Percentiles rank a stretch among this genome's conserved stretches.
Conservation (phyloP, 192 early-diverging fungal species). For the Coemansia sp. region DNA sequence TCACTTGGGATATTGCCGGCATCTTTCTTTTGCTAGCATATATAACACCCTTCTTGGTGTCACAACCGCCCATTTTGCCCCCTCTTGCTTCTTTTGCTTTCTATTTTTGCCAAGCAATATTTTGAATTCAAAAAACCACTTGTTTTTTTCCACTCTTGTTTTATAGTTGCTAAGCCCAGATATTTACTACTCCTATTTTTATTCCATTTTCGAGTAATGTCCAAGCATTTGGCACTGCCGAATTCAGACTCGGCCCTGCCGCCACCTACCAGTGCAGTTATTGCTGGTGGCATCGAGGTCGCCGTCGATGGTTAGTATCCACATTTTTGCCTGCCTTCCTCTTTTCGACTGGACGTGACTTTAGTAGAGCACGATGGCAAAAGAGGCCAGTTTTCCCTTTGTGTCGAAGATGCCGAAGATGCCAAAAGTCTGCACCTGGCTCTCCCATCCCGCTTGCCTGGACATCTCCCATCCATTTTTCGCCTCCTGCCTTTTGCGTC, state of each 20-base stretch:
- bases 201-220: constrained; percentile 25
- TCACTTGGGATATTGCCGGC: neutral
- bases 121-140: constrained; percentile 7
- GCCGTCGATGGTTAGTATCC: constrained; percentile 39
- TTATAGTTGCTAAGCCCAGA: neutral
- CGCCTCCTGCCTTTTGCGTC: neutral
- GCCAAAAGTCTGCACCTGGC: neutral
- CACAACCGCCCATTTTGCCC: constrained; percentile 4
- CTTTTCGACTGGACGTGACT: neutral
- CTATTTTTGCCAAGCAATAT: neutral
- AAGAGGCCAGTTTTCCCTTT: neutral
- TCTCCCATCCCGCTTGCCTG: neutral
- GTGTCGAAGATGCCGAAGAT: too few species aligned
- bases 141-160: neutral
- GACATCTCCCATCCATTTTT: neutral
- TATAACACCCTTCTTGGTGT: constrained; percentile 6
- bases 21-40: constrained; percentile 10
- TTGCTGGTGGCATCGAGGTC: constrained; percentile 29
- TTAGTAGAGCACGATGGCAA: neutral
- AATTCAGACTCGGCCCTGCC: constrained; percentile 46
- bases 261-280: constrained; percentile 30
- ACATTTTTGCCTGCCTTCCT: neutral
- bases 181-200: constrained; percentile 4
- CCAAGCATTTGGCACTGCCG: constrained; percentile 18
- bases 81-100: constrained; percentile 6